Conservation (phyloP, 805 yeast species). For the Nakazawaea laoshanensis region DNA sequence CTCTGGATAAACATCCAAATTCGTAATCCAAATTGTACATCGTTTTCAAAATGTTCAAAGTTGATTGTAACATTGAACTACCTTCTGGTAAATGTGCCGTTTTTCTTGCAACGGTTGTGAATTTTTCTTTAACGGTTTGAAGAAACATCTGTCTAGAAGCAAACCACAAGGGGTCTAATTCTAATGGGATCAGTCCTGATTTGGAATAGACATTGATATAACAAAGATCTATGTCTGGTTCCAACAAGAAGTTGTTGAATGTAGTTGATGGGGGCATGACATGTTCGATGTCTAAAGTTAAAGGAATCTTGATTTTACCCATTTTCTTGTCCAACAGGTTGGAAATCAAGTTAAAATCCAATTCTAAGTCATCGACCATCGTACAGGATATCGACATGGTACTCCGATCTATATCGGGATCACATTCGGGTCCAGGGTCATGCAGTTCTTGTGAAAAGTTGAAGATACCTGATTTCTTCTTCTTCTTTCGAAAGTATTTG, state of each 20-base stretch:
- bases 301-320: neutral
- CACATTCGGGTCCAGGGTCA: neutral
- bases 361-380: slow-evolving; percentile 1
- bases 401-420: slow-evolving; percentile 1
- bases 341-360: slow-evolving; percentile 15
- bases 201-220: slow-evolving; percentile 43
- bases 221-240: slow-evolving; percentile 21
- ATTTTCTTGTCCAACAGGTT: neutral
- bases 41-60: slow-evolving; percentile 9
- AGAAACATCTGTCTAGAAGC: slow-evolving; percentile 17
- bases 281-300: slow-evolving; percentile 3
- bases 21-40: slow-evolving; percentile 15
- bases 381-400: neutral
- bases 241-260: slow-evolving; percentile 1
- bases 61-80: neutral
- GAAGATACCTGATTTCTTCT: neutral
- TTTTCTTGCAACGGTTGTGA: slow-evolving; percentile 11
- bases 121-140: slow-evolving; percentile 17
- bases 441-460: neutral
- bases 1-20: slow-evolving; percentile 16
- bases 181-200: slow-evolving; percentile 45
- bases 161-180: slow-evolving; percentile 23
- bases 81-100: slow-evolving; percentile 1
- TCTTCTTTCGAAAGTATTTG: slow-evolving; percentile 5
- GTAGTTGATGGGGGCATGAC: slow-evolving; percentile 2